Base-by-base conservation (phyloP, 1,284 basidiomycete genomes). In the Irpex rosettiformis region DNA sequence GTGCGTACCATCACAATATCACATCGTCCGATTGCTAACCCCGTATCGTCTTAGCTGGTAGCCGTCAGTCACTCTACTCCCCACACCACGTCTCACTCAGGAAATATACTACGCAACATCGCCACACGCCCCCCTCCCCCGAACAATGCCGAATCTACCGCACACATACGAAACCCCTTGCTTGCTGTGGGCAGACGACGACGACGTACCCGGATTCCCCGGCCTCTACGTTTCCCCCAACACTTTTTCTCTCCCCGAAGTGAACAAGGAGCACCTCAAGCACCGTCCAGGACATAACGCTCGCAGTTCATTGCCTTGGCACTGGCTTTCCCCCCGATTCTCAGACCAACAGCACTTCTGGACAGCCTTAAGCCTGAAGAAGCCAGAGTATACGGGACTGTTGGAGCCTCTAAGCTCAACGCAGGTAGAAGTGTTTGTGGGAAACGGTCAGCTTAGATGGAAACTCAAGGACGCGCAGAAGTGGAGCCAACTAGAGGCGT, bases 191-290 rank as follows among this genome's bases (percentile, higher is more conserved):
- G 56, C 69, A 67, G 13, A 64, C 65, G 6, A 49, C 61, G 22
- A 62, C 66, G 6, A 70, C 72, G 8, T 61, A 75, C 1, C 67
- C 65, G 1, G 69, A 73, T 11, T 65, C 69, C 4, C 72, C 70
- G 24, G 65, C 73, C 0, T 69, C 68, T 0, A 54, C 60, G 6
- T 62, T 72, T 3, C 75, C 69, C 54, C 24, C 72, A 22, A 53
- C 63, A 8, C 66, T 68, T 45, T 65, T 74, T 13, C 71, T 70
- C 60, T 62, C 57, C 33, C 33, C 3, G n/a, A 10, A n/a, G n/a
- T 37, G 33, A n/a, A 10, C 10, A 3, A 3, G n/a, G 33, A n/a
- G 33, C 2, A 2, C 11, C 11, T n/a, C 33, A 37, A 11, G 33
- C 11, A 37, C 11, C 11, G n/a, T 11, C 11, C 33, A 11, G n/a